Percentiles rank a stretch among this genome's conserved stretches.
Evolutionary conservation across 1,284 basidiomycete genomes (phyloP).

Genomic region (Cutaneotrichosporon sp.): DNA sequence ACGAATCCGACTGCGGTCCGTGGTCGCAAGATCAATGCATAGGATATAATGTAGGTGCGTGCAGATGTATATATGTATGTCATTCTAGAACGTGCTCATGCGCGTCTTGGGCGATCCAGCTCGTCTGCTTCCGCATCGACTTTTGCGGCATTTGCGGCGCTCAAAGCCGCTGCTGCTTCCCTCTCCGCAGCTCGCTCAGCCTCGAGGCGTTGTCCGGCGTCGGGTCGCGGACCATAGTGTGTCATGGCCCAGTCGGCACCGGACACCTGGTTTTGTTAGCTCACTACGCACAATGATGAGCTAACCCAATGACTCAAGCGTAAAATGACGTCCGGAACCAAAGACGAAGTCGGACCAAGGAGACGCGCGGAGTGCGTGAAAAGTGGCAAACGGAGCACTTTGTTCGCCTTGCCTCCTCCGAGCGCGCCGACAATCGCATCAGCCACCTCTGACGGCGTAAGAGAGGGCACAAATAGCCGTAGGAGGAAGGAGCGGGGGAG

Average conservation of each 20-base stretch:
- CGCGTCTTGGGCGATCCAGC: no score
- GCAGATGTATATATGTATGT: no score
- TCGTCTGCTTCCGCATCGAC: background rate
- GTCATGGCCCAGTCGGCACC: constrained; percentile 39
- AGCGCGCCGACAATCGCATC: constrained; percentile 72
- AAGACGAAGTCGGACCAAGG: constrained; percentile 25
- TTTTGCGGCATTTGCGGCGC: background rate
- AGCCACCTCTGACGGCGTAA: constrained; percentile 67
- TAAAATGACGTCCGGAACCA: constrained; percentile 37
- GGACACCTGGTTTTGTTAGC: constrained; percentile 22
- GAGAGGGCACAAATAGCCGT: constrained; percentile 67
- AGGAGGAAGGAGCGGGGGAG: constrained; percentile 56
- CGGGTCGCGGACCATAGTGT: constrained; percentile 36
- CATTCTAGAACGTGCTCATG: no score
- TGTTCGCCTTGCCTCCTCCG: constrained; percentile 65
- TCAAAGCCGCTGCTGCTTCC: background rate
- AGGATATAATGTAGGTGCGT: no score
- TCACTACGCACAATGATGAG: background rate
- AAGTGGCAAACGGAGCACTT: constrained; percentile 62
- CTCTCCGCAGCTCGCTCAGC: background rate
- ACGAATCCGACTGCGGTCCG: no score
- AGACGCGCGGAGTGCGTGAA: constrained; percentile 38
- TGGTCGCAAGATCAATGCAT: no score
- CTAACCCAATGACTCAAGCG: constrained; percentile 41
- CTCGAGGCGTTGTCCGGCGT: constrained; percentile 14